phyloP scores from a whole-genome alignment of 441 rosid species.

The Melastoma candidum region DNA sequence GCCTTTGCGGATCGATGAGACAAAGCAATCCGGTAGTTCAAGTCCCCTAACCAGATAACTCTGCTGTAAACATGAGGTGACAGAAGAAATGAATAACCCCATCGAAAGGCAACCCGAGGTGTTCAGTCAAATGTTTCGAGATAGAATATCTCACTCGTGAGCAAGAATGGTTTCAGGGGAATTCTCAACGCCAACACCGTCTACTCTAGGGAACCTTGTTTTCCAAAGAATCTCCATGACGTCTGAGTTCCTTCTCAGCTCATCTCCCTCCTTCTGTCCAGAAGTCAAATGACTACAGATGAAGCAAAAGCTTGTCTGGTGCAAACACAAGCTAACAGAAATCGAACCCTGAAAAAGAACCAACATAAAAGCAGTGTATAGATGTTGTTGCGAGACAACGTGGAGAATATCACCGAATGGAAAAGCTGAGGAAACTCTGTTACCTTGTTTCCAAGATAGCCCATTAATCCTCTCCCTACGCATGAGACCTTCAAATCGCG shows the following conservation, averaged over 20 bases:
- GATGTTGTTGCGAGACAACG: not conserved
- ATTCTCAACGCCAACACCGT: constrained; percentile 44
- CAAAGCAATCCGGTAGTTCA: constrained; percentile 87
- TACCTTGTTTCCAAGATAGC: constrained; percentile 98
- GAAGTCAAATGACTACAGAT: constrained; percentile 95
- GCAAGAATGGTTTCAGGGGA: constrained; percentile 88
- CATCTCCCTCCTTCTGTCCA: constrained; percentile 98
- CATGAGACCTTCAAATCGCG: constrained; percentile 91
- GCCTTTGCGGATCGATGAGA: constrained; percentile 82
- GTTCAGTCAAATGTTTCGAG: not conserved
- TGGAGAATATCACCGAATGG: no score
- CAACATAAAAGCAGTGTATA: constrained; percentile 18
- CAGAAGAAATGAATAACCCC: not conserved
- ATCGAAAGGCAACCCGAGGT: constrained; percentile 6
- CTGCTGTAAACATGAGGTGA: constrained; percentile 40
- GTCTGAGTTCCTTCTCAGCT: constrained; percentile 86
- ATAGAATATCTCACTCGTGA: constrained; percentile 57
- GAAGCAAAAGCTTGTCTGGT: constrained; percentile 97
- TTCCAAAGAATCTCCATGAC: constrained; percentile 95
- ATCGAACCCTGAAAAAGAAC: constrained; percentile 79
- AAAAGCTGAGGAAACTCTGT: no score
- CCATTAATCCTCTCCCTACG: constrained; percentile 97
- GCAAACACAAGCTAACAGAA: constrained; percentile 94
- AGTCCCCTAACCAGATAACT: constrained; percentile 95
- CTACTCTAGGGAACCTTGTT: constrained; percentile 88